Evolutionary conservation across 805 yeast species (phyloP), one percentile per base, ranked within the genome.

Genomic region (Candida coleopterorum): DNA sequence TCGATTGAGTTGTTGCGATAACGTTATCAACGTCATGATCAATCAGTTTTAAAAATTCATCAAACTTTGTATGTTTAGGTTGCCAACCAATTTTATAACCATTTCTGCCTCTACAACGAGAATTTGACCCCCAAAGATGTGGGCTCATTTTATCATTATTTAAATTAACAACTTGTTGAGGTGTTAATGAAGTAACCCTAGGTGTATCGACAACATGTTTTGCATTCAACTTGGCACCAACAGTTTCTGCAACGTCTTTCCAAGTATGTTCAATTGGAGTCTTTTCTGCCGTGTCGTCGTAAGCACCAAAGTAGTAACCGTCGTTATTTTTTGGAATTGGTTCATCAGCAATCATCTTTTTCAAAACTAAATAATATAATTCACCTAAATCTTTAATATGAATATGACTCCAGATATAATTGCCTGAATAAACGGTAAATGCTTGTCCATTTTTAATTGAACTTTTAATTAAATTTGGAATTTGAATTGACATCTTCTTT

Each of bases 251-350:
- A 21, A 57, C 55, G 18, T 52, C 52, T 12, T 42, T 41, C 68
- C 69, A 63, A 12, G 32, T 41, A 38, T 56, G 60, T 18, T 49
- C 53, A 18, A 49, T 42, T 9, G 32, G 36, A 11, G 49, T 32
- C 7, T 53, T 50, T 9, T 33, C 29, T 7, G 27, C 30, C 9
- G 6, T 9, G 15, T 41, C 32, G 30, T 30, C 32, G 6, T 38
- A 23, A 16, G 49, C 52, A 2, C 54, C 60, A 46, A 64, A 64
- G 39, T 62, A 63, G 40, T 59, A 62, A 6, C 70, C 70, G 8
- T 55, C 32, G 32, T 42, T 47, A 6, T 63, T 62, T 14, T 50
- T 45, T 9, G 56, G 56, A 29, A 62, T 42, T 6, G 42, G 27
- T 26, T 47, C 47, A 11, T 51, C 52, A 5, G 39, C 31, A 2